These are phyloP conservation scores for Solanum microdontum DNA, from an alignment of 257 asterid genomes.

Conservation along the genomic window DNA sequence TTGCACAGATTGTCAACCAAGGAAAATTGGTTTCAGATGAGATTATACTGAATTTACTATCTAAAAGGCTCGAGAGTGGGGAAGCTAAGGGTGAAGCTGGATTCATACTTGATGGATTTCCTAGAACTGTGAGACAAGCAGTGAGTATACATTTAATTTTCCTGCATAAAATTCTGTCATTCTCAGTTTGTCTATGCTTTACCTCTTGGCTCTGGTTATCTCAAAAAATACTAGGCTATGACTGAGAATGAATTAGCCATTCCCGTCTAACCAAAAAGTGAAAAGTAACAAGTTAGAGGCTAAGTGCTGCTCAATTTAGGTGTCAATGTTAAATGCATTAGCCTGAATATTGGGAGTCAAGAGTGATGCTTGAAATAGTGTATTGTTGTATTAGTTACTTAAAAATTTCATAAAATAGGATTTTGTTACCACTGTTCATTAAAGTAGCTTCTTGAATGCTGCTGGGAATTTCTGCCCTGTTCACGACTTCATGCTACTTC, in stretches of 20 bases:
- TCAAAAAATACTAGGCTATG: not conserved
- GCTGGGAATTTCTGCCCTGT: not conserved
- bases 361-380: not conserved
- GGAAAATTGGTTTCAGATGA: conserved; percentile 96
- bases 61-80: conserved; percentile 87
- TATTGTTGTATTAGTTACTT: not conserved
- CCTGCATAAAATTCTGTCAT: not conserved
- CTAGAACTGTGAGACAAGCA: conserved; percentile 93
- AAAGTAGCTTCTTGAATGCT: not conserved
- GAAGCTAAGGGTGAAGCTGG: conserved; percentile 81
- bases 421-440: not conserved
- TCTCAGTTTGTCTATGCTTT: not conserved
- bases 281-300: not conserved
- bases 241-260: not conserved
- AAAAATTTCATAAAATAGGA: too few relatives aligned
- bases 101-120: conserved; percentile 89
- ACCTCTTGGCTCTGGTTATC: not conserved
- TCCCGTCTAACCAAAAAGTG: not conserved
- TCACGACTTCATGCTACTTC: not conserved
- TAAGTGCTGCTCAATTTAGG: not conserved
- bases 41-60: conserved; percentile 63
- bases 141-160: conserved; percentile 34
- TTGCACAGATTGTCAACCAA: conserved; percentile 81
- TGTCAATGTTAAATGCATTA: not conserved
- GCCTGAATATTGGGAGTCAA: not conserved